Evolutionary conservation across 768 basidiomycete species (phyloP).

Genomic region (Mycena rosella): DNA sequence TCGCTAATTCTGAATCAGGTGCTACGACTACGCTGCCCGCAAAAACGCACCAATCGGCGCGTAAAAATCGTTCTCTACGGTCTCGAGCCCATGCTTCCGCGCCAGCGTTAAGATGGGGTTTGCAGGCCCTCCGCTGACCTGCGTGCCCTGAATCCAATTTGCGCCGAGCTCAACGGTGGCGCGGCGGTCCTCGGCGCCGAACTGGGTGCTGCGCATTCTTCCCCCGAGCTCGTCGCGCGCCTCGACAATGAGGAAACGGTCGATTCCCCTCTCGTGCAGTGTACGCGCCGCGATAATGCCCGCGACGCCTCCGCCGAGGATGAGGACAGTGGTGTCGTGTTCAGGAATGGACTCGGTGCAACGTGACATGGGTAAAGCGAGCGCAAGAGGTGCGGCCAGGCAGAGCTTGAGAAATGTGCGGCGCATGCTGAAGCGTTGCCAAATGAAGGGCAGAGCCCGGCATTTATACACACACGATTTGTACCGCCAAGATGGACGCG

Average conservation of each 20-base stretch:
- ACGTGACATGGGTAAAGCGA: neutral
- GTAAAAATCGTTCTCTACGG: no score
- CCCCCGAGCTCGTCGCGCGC: conserved; percentile 72
- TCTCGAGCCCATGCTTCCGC: conserved; percentile 66
- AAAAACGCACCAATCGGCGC: no score
- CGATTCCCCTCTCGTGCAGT: conserved; percentile 63
- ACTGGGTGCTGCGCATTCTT: conserved; percentile 62
- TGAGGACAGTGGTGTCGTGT: conserved; percentile 53
- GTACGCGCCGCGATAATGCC: conserved; percentile 76
- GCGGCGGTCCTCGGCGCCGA: conserved; percentile 52
- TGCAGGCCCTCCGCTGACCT: conserved; percentile 56
- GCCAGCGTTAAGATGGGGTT: conserved; percentile 75
- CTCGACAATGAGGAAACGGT: conserved; percentile 72
- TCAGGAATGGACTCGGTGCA: neutral
- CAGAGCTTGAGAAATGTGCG: neutral
- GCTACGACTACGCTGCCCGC: conserved; percentile 38
- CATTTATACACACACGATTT: no score
- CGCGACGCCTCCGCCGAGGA: conserved; percentile 76
- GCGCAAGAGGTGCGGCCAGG: neutral
- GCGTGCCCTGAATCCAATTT: conserved; percentile 71
- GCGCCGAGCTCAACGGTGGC: conserved; percentile 68
- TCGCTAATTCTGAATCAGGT: conserved; percentile 35
- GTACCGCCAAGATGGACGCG: no score
- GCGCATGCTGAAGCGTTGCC: neutral
- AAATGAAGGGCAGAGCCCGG: no score